Conservation (phyloP, 1,139 yeast species). For the Hyphopichia burtonii region DNA sequence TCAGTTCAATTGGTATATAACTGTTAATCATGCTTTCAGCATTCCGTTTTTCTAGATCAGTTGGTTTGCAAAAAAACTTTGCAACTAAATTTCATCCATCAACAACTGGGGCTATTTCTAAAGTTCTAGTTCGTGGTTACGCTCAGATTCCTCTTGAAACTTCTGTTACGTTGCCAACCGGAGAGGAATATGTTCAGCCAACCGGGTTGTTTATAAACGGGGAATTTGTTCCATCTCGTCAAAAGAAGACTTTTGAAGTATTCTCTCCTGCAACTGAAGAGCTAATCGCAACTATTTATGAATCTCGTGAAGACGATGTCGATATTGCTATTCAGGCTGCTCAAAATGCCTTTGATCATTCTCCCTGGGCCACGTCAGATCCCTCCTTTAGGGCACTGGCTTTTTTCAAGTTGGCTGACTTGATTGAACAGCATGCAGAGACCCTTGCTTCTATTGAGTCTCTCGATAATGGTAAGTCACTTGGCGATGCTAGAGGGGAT, state of each 20-base stretch:
- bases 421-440: constrained; percentile 52
- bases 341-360: constrained; percentile 45
- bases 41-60: neutral
- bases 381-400: constrained; percentile 47
- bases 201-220: constrained; percentile 78
- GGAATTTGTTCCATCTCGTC: constrained; percentile 51
- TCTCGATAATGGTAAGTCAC: constrained; percentile 69
- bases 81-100: neutral
- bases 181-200: constrained; percentile 48
- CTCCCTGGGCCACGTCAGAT: constrained; percentile 31
- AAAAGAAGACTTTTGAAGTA: constrained; percentile 52
- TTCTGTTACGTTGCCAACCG: constrained; percentile 44
- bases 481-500: constrained; percentile 44
- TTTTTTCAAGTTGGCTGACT: constrained; percentile 53
- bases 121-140: neutral
- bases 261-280: constrained; percentile 59
- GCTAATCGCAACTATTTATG: constrained; percentile 50
- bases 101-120: neutral
- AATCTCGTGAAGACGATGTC: constrained; percentile 57
- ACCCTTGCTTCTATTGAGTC: constrained; percentile 60
- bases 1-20: too few species aligned
- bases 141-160: constrained; percentile 28
- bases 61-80: neutral
- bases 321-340: constrained; percentile 62
- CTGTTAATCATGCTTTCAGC: neutral